Evolutionary conservation across 2,329 filamentous ascomycete genomes (phyloP), one percentile per base, ranked within the genome.

Genomic region (Seiridium unicorne): DNA sequence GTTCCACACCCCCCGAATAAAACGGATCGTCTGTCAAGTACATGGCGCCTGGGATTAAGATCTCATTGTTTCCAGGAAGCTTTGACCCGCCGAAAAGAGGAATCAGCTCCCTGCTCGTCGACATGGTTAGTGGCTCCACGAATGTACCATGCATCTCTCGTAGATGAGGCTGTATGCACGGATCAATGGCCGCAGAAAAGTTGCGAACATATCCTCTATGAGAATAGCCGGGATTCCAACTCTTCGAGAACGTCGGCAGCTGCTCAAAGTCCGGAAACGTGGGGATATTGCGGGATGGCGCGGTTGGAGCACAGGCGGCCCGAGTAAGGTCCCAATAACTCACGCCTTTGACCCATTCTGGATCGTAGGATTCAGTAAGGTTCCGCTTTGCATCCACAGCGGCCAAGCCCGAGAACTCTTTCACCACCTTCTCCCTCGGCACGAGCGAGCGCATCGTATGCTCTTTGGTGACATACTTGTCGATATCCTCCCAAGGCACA

Each of bases 61-160:
- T 84, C 65, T 87, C 85, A 66, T 83, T 86, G 73, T 87, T 87
- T 58, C 81, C 75, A 46, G 80, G 79, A 61, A 85, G 76, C 71
- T 88, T 88, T 68, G 79, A 85, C 59, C 84, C 84, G 63, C 83
- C 77, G 64, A 88, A 87, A 3, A 87, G 74, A 0, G 85, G 85
- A 10, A 87, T 71, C 10, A 87, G 75, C 64, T 83, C 79, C 55
- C 77, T 76, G 18, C 79, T 80, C 31, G 79, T 79, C 11, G 78
- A 72, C 58, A 84, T 75, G 51, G 75, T 79, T 34, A 81, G 72
- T 34, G 82, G 77, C 60, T 83, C 79, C 66, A 82, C 77, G 18
- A 87, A 77, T 55, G 84, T 81, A 34, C 83, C 83, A 67, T 88
- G 85, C 61, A 77, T 64, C 6, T 65, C 70, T 18, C 74, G 73